phyloP scores from a whole-genome alignment of 352 stramenopile species.

The Phytophthora fragariae region DNA sequence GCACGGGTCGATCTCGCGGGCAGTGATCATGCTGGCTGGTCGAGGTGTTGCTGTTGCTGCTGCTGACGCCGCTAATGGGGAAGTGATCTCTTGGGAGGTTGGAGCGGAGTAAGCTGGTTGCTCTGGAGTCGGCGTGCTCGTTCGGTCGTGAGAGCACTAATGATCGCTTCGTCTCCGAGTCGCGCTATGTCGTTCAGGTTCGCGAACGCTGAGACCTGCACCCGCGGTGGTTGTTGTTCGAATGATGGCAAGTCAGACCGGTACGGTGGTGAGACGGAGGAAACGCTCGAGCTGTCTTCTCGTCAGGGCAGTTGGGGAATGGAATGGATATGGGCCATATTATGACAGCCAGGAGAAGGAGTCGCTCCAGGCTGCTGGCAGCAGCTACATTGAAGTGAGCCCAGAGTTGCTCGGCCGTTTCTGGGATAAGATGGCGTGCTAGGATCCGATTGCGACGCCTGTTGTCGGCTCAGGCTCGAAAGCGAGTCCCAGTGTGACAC shows the following conservation, averaged over 20 bases:
- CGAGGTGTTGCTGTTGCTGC: no score
- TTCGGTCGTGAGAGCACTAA: conserved; percentile 28
- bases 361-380: not conserved
- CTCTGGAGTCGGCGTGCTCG: conserved; percentile 11
- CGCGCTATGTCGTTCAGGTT: conserved; percentile 7
- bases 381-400: not conserved
- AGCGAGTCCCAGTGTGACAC: conserved; percentile 6
- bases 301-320: conserved; percentile 15
- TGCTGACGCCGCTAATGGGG: not conserved
- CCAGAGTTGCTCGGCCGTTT: conserved; percentile 19
- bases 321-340: not conserved
- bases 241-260: conserved; percentile 24
- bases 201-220: not conserved
- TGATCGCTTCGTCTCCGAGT: conserved; percentile 26
- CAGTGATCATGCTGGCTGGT: conserved; percentile 31
- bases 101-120: not conserved
- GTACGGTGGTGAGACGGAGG: conserved; percentile 19
- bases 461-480: conserved; percentile 1
- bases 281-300: conserved; percentile 33
- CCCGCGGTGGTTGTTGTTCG: conserved; percentile 26
- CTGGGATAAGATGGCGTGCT: conserved; percentile 28
- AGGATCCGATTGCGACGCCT: conserved; percentile 4
- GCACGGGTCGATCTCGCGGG: conserved; percentile 21
- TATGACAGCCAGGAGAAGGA: not conserved
- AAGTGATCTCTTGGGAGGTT: not conserved